Base-by-base conservation (phyloP, 306 rosid species). In the Argentina anserina region DNA sequence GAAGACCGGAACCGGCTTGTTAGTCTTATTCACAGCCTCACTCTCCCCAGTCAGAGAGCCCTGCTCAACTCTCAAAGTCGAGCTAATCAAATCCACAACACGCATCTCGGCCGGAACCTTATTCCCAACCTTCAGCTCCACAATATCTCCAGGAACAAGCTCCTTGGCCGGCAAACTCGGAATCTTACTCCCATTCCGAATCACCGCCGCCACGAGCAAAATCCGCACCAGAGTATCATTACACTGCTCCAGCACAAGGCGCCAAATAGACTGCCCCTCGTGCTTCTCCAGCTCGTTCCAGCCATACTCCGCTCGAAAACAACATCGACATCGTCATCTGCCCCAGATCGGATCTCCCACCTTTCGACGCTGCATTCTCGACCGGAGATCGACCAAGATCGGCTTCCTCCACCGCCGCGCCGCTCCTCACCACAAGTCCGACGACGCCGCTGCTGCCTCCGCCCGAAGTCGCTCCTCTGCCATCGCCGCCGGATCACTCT, bases 161-260 rank as follows among this genome's bases (percentile, higher is more conserved):
- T 93, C 98, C 85, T 82, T 93, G 0, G 98, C 93, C 0, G 90
- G 81, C 42, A 89, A 28, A 47, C 26, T 85, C 1, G 84, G 81
- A 39, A 83, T 46, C 49, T 75, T 87, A 21, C 4, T 42, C 10
- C 81, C 75, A 28, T 90, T 83, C 0, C 98, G 84, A 72, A 86
- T 46, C 42, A 93, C 88, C 11, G 98, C 98, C 21, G 98, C 98
- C 2, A 28, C 96, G 21, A 93, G 92, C 6, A 93, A 82, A 73
- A 93, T 93, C 58, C 98, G 73, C 17, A 93, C 98, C 81, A 93
- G 50, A 4, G 97, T 93, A 69, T 93, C 98, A 28, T 89, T 87
- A 69, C 90, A 90, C 88, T 93, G 98, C 0, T 93, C 98, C 42
- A 90, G 39, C 60, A 93, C 23, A 79, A 93, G 59, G 14, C 70